A percentile compares a stretch with the other conserved stretches of the same genome.
Evolutionary conservation across 768 basidiomycete genomes (phyloP).

Genomic region (Pleurotus ostreatus): DNA sequence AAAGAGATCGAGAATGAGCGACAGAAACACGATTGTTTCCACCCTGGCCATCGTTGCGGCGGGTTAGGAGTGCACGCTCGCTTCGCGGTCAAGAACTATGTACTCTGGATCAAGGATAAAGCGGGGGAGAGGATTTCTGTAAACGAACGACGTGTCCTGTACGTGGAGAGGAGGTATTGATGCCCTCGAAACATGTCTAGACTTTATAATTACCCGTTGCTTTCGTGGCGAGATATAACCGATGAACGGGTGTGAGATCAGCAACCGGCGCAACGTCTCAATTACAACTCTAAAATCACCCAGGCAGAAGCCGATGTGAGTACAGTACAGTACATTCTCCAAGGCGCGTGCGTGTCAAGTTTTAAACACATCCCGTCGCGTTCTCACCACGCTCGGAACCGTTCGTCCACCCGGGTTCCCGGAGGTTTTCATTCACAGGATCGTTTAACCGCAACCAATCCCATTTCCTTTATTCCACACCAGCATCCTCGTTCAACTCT

Average conservation of each 20-base stretch:
- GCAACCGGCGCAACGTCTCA: not conserved
- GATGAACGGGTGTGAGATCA: not conserved
- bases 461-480: constrained; percentile 11
- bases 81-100: not conserved
- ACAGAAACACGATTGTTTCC: constrained; percentile 83
- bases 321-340: not conserved
- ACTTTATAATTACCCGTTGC: constrained; percentile 1
- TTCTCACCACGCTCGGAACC: not conserved
- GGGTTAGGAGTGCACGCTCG: not conserved
- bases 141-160: not conserved
- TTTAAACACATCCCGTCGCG: not conserved
- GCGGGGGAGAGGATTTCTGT: no score
- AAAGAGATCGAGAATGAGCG: constrained; percentile 84
- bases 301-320: constrained; percentile 6
- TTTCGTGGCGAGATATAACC: not conserved
- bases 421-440: not conserved
- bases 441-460: not conserved
- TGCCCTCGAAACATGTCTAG: not conserved
- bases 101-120: not conserved
- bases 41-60: constrained; percentile 52
- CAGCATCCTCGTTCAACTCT: constrained; percentile 20
- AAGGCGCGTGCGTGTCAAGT: not conserved
- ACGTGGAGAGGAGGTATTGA: constrained; percentile 2
- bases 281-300: constrained; percentile 6
- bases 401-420: not conserved